Evolutionary conservation across 305 asterid species (phyloP).

Genomic region (Fraxinus latifolia): DNA sequence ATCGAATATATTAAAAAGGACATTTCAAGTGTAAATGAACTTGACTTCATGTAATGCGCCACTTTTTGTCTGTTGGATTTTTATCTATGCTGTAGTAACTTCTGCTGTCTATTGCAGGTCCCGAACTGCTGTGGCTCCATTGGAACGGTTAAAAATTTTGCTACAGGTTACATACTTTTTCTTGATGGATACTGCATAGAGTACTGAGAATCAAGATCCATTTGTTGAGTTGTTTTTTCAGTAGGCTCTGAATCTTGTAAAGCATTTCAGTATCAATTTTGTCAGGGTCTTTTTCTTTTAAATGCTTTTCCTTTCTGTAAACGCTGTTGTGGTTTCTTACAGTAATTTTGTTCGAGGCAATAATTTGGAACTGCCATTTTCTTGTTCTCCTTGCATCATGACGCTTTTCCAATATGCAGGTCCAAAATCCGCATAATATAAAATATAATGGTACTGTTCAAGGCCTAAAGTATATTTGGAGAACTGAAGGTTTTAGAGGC

Average conservation of each 20-base stretch:
- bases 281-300: background rate
- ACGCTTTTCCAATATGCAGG: slow-evolving; percentile 44
- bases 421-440: slow-evolving; percentile 87
- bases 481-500: slow-evolving; percentile 83
- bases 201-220: background rate
- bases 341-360: background rate
- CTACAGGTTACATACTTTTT: slow-evolving; percentile 39
- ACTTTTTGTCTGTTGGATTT: background rate
- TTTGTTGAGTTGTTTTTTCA: background rate
- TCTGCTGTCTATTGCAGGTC: slow-evolving; percentile 35
- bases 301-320: background rate
- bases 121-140: slow-evolving; percentile 58
- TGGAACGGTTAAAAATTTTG: slow-evolving; percentile 55
- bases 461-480: slow-evolving; percentile 87
- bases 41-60: background rate
- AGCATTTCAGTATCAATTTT: background rate
- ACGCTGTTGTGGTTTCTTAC: background rate
- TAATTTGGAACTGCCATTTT: slow-evolving; percentile 1
- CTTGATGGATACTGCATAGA: background rate
- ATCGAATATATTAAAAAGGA: background rate
- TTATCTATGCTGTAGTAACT: background rate
- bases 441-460: slow-evolving; percentile 86
- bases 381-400: background rate
- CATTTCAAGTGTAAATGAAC: background rate
- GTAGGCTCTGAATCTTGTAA: background rate